These are phyloP conservation scores for Aureobasidium sp. DNA, from an alignment of 2,329 filamentous ascomycete species.

Conservation along the genomic window DNA sequence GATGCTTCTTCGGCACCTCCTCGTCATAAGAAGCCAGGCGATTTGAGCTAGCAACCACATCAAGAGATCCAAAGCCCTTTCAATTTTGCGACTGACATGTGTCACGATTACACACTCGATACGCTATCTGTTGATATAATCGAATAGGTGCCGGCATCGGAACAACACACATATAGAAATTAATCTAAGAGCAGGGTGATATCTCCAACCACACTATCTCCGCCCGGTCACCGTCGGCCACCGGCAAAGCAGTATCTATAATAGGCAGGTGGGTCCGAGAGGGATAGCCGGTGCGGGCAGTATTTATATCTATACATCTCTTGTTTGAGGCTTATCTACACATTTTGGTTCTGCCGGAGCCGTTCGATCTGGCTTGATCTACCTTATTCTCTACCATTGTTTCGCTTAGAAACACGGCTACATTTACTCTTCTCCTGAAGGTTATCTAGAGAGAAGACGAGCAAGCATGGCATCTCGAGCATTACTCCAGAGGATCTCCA, in stretches of 20 bases:
- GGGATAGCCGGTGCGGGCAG: background rate
- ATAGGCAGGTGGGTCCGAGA: background rate
- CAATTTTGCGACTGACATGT: no score
- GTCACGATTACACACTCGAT: no score
- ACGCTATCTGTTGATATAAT: background rate
- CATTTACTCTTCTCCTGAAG: background rate
- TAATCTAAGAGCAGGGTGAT: background rate
- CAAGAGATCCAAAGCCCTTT: no score
- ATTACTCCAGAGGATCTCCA: background rate
- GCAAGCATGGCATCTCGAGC: background rate
- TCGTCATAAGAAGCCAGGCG: no score
- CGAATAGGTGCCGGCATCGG: background rate
- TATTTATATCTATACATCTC: background rate
- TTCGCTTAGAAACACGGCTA: no score
- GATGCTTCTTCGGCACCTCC: no score
- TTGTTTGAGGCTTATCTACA: background rate
- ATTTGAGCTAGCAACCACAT: no score
- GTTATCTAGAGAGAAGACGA: background rate
- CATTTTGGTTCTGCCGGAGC: background rate
- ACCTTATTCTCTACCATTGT: background rate
- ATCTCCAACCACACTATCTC: background rate
- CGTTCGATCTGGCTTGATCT: no score
- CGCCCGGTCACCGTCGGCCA: background rate
- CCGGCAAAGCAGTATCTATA: background rate
- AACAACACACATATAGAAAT: background rate